phyloP scores from a whole-genome alignment of 1,139 yeast genomes.

The Pichia sp. region DNA sequence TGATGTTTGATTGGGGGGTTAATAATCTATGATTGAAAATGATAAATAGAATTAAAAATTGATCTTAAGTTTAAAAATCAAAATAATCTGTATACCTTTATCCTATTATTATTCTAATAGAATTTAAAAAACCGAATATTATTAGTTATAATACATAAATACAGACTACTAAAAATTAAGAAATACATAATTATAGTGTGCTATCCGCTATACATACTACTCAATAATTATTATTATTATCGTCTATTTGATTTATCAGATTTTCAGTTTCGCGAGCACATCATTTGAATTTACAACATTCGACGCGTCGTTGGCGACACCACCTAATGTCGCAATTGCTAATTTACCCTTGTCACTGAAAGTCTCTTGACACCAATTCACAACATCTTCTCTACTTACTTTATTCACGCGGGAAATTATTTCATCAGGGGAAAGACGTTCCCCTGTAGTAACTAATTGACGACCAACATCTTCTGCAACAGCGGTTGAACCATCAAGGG shows the following conservation, averaged over 20 bases:
- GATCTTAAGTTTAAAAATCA: too few species aligned
- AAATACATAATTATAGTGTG: too few species aligned
- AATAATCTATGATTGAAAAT: neutral
- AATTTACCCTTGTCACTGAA: constrained; percentile 56
- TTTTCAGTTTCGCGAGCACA: neutral
- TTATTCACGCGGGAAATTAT: constrained; percentile 79
- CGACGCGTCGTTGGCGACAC: constrained; percentile 37
- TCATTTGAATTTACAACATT: neutral
- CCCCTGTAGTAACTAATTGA: constrained; percentile 92
- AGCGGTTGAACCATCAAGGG: constrained; percentile 92
- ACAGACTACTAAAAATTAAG: too few species aligned
- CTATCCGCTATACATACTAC: too few species aligned
- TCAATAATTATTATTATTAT: too few species aligned
- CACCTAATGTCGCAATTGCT: constrained; percentile 88
- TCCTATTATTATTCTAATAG: too few species aligned
- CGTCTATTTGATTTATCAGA: neutral
- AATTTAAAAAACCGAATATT: too few species aligned
- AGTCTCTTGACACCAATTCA: constrained; percentile 83
- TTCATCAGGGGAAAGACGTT: constrained; percentile 83
- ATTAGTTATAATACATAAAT: too few species aligned
- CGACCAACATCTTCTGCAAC: constrained; percentile 97
- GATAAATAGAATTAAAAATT: neutral
- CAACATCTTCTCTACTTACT: constrained; percentile 73
- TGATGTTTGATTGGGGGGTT: neutral
- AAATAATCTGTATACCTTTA: too few species aligned